Base-by-base conservation (phyloP, 352 stramenopile species). In the Globisporangium spiculum region DNA sequence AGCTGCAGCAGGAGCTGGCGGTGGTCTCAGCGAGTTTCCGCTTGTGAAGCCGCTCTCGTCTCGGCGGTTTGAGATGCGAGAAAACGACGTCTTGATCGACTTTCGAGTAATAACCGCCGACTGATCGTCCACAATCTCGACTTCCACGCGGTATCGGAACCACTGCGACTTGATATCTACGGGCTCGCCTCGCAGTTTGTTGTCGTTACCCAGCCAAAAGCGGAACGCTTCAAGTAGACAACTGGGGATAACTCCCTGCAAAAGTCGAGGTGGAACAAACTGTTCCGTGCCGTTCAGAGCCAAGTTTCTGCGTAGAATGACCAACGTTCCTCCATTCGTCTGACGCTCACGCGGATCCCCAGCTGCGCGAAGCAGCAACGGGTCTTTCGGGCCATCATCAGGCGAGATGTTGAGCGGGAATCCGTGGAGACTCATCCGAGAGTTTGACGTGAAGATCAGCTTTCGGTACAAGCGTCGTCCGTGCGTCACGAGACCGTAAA, bases 401-500 rank as follows among this genome's bases (percentile, higher is more conserved):
- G 71, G 72, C 41, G 84, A 86, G 7, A 91, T 75, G 20, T 81
- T 89, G 4, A 91, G 65, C 30, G 82, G 69, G 54, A 99, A 97
- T 58, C 97, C 92, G 72, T 99, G 96, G 30, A 98, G 81, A 70
- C 89, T 98, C 16, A 97, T 70, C 2, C 88, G 89, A 48, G 97
- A 94, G 74, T 98, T 98, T 0, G 97, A 99, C 7, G 97, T 98
- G 75, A 99, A 99, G 44, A 99, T 92, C 12, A 99, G 83, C 50
- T 98, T 98, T 4, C 97, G 85, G 73, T 99, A 98, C 70, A 99
- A 94, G 14, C 97, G 85, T 26, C 98, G 87, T 6, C 97, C 98
- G 73, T 99, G 93, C 58, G 98, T 98, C 16, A 99, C 89, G 22
- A 99, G 85, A 59, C 98, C 96, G 77, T 97, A 99, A 22, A 99